Evolutionary conservation across 352 stramenopile genomes (phyloP), one percentile per base, ranked within the genome.

Genomic region (Pythium monospermum): DNA sequence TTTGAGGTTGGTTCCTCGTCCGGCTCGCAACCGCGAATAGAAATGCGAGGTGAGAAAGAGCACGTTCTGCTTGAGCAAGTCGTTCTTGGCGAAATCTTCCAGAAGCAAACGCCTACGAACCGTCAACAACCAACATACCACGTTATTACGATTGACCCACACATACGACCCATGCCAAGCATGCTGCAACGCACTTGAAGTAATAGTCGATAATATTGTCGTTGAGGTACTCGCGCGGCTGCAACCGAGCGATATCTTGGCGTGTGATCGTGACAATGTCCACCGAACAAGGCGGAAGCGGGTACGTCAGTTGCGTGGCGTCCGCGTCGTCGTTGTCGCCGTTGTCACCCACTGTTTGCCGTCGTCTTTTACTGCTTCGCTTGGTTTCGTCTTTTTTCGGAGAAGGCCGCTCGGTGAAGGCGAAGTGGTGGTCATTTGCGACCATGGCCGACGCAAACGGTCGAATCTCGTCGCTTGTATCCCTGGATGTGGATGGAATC

Each of bases 161-260:
- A 40, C 22, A 16, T 16, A 22, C 31, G 10, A 38, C 32, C 12
- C 12, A 15, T 38, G 19, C 2, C 22, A 45, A 28, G 22, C 16
- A 13, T 8, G 31, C 16, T 23, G 10, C 8, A 19, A 58, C 75
- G 38, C 74, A 91, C 85, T 95, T 96, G 60, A 96, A 83, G 40
- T 93, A 94, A 51, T 94, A 95, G 53, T 96, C 86, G 56, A 96
- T 88, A 41, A 96, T 82, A 61, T 90, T 96, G 66, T 96, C 87
- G 61, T 96, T 96, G 41, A 96, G 64, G 55, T 96, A 96, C 37
- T 89, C 82, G 6, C 59, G 68, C 11, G 83, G 80, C 33, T 80
- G 71, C 18, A 91, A 46, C 3, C 80, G 61, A 12, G 49, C 61
- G 7, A 91, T 58, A 57, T 94, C 83, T 4, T 66, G 54, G 13